Evolutionary conservation across 2,329 filamentous ascomycete genomes (phyloP).

Genomic region (Fusarium sp.): DNA sequence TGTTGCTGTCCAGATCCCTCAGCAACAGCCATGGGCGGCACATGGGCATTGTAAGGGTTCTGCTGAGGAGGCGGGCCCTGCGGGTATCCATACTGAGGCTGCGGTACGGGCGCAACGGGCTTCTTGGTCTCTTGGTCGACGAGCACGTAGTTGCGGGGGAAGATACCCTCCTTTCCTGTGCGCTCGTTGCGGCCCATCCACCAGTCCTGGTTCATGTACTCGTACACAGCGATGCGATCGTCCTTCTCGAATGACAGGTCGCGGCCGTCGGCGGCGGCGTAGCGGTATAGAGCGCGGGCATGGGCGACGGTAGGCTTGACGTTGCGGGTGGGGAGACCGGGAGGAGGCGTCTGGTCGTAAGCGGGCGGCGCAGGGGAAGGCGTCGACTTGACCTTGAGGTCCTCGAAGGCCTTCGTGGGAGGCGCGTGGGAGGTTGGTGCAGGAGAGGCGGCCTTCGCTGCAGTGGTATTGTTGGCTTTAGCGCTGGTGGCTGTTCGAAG

Average conservation of each 20-base stretch:
- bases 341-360: constrained; percentile 61
- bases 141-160: constrained; percentile 90
- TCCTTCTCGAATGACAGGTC: constrained; percentile 85
- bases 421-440: constrained; percentile 46
- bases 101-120: constrained; percentile 46
- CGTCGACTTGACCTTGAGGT: constrained; percentile 52
- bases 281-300: constrained; percentile 85
- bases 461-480: constrained; percentile 48
- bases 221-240: constrained; percentile 82
- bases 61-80: constrained; percentile 59
- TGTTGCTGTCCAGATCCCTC: constrained; percentile 61
- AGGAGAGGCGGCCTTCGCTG: constrained; percentile 43
- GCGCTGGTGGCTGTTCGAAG: constrained; percentile 54
- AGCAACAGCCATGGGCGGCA: constrained; percentile 80
- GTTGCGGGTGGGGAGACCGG: constrained; percentile 54
- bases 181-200: constrained; percentile 90
- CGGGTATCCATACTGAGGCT: constrained; percentile 55
- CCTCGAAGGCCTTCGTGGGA: constrained; percentile 55
- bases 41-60: constrained; percentile 74
- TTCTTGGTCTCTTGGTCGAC: constrained; percentile 70
- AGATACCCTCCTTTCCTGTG: constrained; percentile 89
- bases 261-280: constrained; percentile 80
- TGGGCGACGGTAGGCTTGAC: constrained; percentile 73
- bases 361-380: constrained; percentile 60
- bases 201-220: constrained; percentile 98